Base-by-base conservation (phyloP, 2,329 filamentous ascomycete species). In the Ceratocystis smalleyi region DNA sequence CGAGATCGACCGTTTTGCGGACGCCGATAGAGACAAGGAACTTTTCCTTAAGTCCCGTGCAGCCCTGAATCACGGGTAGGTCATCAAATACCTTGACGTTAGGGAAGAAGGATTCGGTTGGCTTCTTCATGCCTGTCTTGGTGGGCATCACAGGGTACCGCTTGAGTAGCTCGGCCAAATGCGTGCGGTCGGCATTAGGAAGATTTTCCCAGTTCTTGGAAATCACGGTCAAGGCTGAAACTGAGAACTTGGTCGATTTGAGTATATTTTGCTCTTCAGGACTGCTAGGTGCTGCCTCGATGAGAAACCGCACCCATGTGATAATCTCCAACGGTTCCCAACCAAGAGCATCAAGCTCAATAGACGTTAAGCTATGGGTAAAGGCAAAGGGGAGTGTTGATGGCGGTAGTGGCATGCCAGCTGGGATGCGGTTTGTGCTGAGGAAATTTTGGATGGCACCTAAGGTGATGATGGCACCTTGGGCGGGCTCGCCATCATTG, bases 81-180 rank as follows among this genome's bases (percentile, higher is more conserved):
- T 99, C 94, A 67, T 96, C 91, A 71, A 99, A 99, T 0, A 99
- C 78, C 72, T 90, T 94, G 45, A 99, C 94, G n/a, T 84, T 87
- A 1, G 89, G 84, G 71, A 99, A 96, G 73, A 96, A 99, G 0
- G 94, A 86, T 68, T 97, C 91, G 2, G 78, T 76, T 3, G 94
- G 94, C 69, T 83, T 88, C 69, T 79, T 87, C 91, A 99, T 95
- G 6, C 94, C 94, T 68, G 86, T 75, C 72, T 90, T 96, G 0
- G 94, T 97, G 0, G 94, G 94, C 71, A 99, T 89, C 32, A 95
- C 82, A 0, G 89, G 82, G 61, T 87, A 79, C 1, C 80, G 76
- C 63, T 84, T 81, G 2, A 97, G 76, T 3, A 90, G 74, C 51
- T 65, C 60, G 15, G 60, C 43, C 10, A 67, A 55, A n/a, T 60